Base-by-base conservation (phyloP, 2,329 filamentous ascomycete genomes). In the Epichloe typhina region DNA sequence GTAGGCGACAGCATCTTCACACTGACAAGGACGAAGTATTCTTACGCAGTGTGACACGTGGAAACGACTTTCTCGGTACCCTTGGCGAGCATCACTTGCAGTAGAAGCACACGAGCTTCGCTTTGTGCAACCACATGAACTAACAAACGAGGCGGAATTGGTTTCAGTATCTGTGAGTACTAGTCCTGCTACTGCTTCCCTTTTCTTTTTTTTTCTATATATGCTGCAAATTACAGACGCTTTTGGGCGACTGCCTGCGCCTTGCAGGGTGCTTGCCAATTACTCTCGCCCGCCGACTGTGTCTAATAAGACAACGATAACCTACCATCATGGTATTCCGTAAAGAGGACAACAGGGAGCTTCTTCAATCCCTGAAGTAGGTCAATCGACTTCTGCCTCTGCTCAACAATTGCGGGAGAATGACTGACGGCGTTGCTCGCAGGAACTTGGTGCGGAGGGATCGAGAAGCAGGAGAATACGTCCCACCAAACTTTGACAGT, bases 291-390 rank as follows among this genome's bases (percentile, higher is more conserved):
- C 19, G 38, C 47, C 26, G n/a, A 37, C 19, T 15, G 35, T 33
- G n/a, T 47, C 19, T n/a, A 40, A 12, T 33, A 31, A 21, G 31
- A 43, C 36, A 11, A 38, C 35, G 12, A 38, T 7, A 19, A 7
- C 12, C 4, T 12, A 12, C 23, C 12, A 50, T 2, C n/a, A 52
- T 52, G 51, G 47, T 52, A 6, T 52, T 52, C 15, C 37, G 43
- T 26, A 50, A 43, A 46, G 51, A 52, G 38, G 33, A 35, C 5
- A 52, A 50, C 33, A 43, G 41, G n/a, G 47, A 49, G 33, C 35
- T 50, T 31, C 47, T 52, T 17, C 47, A 50, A 31, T 33, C 42
- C n/a, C 35, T 52, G 21, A 52, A 52, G 51, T 52, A 50, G 19
- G 51, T 40, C 46, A 41, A 19, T 9, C 19, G 13, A 19, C 19